Conservation (phyloP, 2,329 filamentous ascomycete species). For the Bipolaris cookei region DNA sequence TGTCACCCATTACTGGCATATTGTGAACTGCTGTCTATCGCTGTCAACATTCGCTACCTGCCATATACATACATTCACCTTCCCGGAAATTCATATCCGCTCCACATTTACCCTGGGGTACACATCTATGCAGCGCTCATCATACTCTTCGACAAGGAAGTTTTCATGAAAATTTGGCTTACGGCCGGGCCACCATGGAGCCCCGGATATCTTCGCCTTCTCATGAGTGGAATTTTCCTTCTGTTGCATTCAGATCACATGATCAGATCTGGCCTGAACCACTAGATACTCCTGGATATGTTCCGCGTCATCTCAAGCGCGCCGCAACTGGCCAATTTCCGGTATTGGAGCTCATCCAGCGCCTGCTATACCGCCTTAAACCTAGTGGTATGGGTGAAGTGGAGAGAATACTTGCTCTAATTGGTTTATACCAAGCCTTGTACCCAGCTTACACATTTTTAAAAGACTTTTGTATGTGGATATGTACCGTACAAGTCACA, state of each 20-base stretch:
- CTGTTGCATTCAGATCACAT: background rate
- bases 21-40: background rate
- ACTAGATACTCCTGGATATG: constrained; percentile 31
- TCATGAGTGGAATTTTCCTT: background rate
- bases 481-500: constrained; percentile 29
- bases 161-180: background rate
- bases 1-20: background rate
- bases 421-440: constrained; percentile 35
- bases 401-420: constrained; percentile 31
- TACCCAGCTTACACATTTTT: constrained; percentile 24
- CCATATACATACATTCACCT: background rate
- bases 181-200: background rate
- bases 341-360: constrained; percentile 40
- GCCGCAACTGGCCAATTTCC: constrained; percentile 26
- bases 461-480: constrained; percentile 27
- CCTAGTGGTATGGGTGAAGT: constrained; percentile 24
- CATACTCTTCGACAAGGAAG: background rate
- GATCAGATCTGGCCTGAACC: constrained; percentile 33
- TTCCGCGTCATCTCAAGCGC: constrained; percentile 34
- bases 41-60: background rate
- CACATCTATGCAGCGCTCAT: background rate
- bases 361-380: constrained; percentile 30
- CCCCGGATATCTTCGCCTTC: background rate
- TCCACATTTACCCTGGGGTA: background rate
- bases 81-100: background rate